These are phyloP conservation scores for Phytophthora kernoviae DNA, from an alignment of 352 stramenopile genomes.

Conservation along the genomic window DNA sequence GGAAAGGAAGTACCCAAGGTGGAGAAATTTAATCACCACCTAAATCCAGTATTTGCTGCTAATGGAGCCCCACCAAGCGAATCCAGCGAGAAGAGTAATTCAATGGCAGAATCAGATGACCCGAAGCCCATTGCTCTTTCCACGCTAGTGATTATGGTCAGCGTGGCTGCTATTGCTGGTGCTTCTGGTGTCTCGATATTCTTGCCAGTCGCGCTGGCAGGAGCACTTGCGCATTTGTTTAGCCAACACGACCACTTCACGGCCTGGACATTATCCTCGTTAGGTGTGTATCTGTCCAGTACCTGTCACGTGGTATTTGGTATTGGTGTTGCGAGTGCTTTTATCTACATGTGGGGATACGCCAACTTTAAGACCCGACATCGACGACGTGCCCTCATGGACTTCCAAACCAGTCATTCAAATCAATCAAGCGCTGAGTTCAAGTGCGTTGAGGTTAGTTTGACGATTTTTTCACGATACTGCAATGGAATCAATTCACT, in stretches of 20 bases:
- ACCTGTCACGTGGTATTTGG: conserved; percentile 50
- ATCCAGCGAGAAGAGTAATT: conserved; percentile 5
- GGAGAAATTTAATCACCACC: conserved; percentile 1
- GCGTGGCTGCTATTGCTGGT: conserved; percentile 40
- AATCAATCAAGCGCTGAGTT: conserved; percentile 38
- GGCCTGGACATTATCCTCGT: conserved; percentile 36
- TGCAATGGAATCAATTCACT: neutral
- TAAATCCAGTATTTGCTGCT: conserved; percentile 1
- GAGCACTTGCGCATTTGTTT: conserved; percentile 41
- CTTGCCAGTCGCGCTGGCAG: conserved; percentile 56
- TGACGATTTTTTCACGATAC: neutral
- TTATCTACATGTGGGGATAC: conserved; percentile 66
- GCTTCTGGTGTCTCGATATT: conserved; percentile 50
- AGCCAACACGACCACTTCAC: conserved; percentile 34
- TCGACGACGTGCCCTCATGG: conserved; percentile 25
- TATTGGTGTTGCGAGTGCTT: conserved; percentile 33
- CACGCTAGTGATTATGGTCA: conserved; percentile 38
- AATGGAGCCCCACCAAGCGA: neutral
- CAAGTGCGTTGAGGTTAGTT: conserved; percentile 21
- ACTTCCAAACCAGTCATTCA: conserved; percentile 25
- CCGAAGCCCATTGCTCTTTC: conserved; percentile 14
- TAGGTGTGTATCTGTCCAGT: conserved; percentile 42
- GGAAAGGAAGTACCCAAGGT: conserved; percentile 8
- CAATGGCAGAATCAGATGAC: conserved; percentile 8
- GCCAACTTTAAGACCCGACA: conserved; percentile 49